Evolutionary conservation across 1,139 yeast genomes (phyloP), one percentile per base, ranked within the genome.

Genomic region (Pichia sp.): DNA sequence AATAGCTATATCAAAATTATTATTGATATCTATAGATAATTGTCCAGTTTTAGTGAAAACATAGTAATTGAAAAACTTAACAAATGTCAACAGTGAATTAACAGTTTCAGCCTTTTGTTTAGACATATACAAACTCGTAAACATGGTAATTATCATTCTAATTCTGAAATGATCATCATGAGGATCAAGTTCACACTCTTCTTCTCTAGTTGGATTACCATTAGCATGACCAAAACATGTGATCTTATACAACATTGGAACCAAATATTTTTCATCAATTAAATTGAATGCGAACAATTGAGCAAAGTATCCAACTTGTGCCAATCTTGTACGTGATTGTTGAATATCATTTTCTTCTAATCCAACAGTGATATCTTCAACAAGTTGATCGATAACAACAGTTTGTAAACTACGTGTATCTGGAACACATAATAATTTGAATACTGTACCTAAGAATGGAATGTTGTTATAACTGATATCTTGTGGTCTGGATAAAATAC

Each of bases 91-190:
- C 10, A 57, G 15, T 9, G 46, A 45, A 4, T 12, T n/a, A 4
- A 24, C 30, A 19, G 30, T 33, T 7, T 22, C 38, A 8, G 12
- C 19, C 15, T 4, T 38, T 14, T 27, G 15, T 20, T 27, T 45
- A 17, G 33, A 32, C 3, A 40, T 14, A 21, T 40, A 18, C 11
- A 40, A 30, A 4, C 15, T 30, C 44, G n/a, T 28, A 11, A 60
- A 38, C 36, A 60, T 56, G 4, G 61, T 49, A 24, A 76, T 62
- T 12, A 77, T 66, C 58, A 90, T 65, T 40, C 82, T 81, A 28
- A 89, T 70, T 51, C 96, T 73, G 63, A 89, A 88, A 59, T 83
- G 86, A 56, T 87, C 83, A 57, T 81, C 76, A 0, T 84, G 83
- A 11, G 70, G 69, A 65, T 90, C 97, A 20, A 75, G 47, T 17